A percentile compares a stretch with the other conserved stretches of the same genome.
Conservation (phyloP, 139 green algal species). For the Picochlorum sp. region DNA sequence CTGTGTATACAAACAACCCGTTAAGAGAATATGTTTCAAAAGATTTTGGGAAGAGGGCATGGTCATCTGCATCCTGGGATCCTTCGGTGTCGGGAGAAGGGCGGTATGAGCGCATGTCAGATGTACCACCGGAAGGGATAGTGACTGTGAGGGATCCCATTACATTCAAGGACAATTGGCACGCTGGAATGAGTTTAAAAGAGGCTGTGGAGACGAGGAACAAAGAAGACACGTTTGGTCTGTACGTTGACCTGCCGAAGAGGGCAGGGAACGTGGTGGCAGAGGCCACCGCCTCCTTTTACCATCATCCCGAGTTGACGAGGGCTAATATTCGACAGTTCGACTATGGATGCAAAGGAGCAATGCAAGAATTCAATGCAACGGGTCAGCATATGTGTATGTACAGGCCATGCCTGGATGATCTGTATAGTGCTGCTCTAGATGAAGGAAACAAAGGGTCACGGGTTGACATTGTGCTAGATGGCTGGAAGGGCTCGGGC, state of each 20-base stretch:
- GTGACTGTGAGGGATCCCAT: background rate
- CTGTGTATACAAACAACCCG: too few relatives aligned
- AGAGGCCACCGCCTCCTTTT: slow-evolving; percentile 18
- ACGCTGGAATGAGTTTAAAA: background rate
- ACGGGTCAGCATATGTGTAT: slow-evolving; percentile 6
- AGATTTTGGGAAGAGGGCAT: too few relatives aligned
- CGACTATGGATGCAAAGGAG: slow-evolving; percentile 27
- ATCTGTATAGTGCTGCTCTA: background rate
- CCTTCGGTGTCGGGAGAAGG: too few relatives aligned
- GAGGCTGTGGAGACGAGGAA: background rate
- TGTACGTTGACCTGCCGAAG: slow-evolving; percentile 21
- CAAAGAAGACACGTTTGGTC: background rate
- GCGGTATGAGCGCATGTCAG: too few relatives aligned
- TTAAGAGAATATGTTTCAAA: too few relatives aligned
- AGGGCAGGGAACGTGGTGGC: slow-evolving; percentile 1
- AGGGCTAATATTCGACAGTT: slow-evolving; percentile 22
- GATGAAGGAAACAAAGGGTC: background rate
- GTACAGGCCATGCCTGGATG: slow-evolving; percentile 8
- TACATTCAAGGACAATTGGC: background rate
- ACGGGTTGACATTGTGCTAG: slow-evolving; percentile 12
- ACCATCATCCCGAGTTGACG: slow-evolving; percentile 16
- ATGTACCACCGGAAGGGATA: background rate
- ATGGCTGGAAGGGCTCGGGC: slow-evolving; percentile 41
- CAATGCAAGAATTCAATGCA: slow-evolving; percentile 11
- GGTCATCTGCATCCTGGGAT: too few relatives aligned